Evolutionary conservation across 306 rosid genomes (phyloP).

Genomic region (Glycine soja): DNA sequence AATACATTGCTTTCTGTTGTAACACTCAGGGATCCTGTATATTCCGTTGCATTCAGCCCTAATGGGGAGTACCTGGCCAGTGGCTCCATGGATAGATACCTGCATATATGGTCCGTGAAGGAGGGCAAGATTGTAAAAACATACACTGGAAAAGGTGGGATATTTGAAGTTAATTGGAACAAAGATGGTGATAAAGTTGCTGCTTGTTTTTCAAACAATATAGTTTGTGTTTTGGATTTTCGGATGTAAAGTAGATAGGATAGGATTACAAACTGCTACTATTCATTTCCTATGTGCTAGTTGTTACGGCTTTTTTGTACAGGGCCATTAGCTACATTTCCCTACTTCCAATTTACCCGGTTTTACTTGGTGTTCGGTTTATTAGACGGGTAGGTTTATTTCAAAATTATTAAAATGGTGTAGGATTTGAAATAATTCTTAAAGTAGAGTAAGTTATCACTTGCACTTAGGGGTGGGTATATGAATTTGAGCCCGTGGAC

Average conservation of each 20-base stretch:
- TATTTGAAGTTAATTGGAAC: slow-evolving; percentile 95
- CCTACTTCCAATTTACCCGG: background rate
- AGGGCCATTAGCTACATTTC: background rate
- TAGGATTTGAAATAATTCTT: background rate
- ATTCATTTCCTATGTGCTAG: background rate
- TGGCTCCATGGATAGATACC: slow-evolving; percentile 86
- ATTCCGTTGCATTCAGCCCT: slow-evolving; percentile 94
- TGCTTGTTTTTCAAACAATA: slow-evolving; percentile 90
- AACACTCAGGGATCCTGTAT: slow-evolving; percentile 78
- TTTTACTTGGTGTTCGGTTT: background rate
- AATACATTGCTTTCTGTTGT: slow-evolving; percentile 17
- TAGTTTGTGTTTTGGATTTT: slow-evolving; percentile 72
- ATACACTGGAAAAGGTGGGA: slow-evolving; percentile 86
- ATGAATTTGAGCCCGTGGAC: too few species aligned
- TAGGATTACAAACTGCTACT: background rate
- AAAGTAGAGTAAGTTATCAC: too few species aligned
- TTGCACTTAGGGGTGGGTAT: too few species aligned
- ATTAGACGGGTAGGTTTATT: background rate
- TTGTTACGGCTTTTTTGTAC: slow-evolving; percentile 18
- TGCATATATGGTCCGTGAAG: slow-evolving; percentile 92
- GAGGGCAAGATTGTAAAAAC: slow-evolving; percentile 89
- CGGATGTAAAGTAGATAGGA: slow-evolving; percentile 53
- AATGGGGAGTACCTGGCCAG: slow-evolving; percentile 91
- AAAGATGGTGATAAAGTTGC: slow-evolving; percentile 93
- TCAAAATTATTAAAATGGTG: background rate